Conservation (phyloP, 169 alveolate genomes). For the Cryptosporidium canis region DNA sequence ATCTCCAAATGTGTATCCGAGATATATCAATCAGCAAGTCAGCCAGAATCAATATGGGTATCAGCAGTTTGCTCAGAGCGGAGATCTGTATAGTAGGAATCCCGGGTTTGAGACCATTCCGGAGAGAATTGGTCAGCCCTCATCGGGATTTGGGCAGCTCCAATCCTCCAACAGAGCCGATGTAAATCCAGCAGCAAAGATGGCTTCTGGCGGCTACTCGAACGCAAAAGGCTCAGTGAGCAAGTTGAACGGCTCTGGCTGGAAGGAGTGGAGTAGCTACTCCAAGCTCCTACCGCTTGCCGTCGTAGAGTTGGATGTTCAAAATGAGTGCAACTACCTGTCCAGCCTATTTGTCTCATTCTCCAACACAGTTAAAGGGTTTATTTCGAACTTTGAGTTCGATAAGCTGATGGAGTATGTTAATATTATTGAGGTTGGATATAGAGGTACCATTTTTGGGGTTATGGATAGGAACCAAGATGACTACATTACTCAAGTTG, state of each 20-base stretch:
- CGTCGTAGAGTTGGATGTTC: constrained; percentile 34
- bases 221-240: background rate
- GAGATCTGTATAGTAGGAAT: background rate
- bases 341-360: constrained; percentile 7
- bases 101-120: background rate
- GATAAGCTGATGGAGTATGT: constrained; percentile 52
- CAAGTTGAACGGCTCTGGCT: background rate
- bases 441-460: constrained; percentile 42
- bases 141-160: background rate
- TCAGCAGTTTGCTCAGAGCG: background rate
- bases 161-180: background rate
- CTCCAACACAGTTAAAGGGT: constrained; percentile 49
- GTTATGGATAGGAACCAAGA: constrained; percentile 64
- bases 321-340: constrained; percentile 39
- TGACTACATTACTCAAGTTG: constrained; percentile 47
- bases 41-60: background rate
- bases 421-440: constrained; percentile 52
- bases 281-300: constrained; percentile 34
- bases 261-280: constrained; percentile 62
- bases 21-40: background rate
- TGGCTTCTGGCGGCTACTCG: background rate
- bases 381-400: constrained; percentile 40
- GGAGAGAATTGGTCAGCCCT: background rate
- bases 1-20: constrained; percentile 5
- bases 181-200: background rate